Conservation (phyloP, 345 rosid species). For the Brassica napus region DNA sequence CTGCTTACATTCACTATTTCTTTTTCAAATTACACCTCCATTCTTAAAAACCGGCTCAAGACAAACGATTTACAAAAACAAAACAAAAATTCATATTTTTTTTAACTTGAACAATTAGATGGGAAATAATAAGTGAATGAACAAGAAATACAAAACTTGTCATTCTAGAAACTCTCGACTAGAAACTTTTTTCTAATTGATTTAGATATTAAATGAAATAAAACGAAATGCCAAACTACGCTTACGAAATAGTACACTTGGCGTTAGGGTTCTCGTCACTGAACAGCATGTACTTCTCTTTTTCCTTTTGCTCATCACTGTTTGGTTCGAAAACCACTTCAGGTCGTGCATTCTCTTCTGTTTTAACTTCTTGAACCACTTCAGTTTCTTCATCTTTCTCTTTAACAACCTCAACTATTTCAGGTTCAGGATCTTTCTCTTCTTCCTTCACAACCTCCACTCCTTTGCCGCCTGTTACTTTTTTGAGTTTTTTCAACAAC, state of each 20-base stretch:
- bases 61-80: not conserved
- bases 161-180: not conserved
- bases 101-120: not conserved
- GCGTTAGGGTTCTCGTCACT: conserved; percentile 81
- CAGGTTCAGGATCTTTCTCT: conserved; percentile 8
- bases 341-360: not conserved
- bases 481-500: conserved; percentile 57
- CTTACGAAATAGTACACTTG: conserved; percentile 38
- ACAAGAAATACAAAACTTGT: not conserved
- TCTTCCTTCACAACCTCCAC: conserved; percentile 43
- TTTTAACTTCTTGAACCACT: not conserved
- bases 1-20: not conserved
- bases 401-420: not conserved
- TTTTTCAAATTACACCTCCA: not conserved
- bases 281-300: conserved; percentile 43
- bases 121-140: not conserved
- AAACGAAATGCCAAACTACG: not conserved
- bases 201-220: not conserved
- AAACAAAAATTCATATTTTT: not conserved
- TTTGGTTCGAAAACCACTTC: not conserved
- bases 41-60: not conserved
- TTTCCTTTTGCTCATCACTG: conserved; percentile 30
- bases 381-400: not conserved
- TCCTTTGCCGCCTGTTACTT: conserved; percentile 50
- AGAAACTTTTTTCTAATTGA: not conserved